Conservation (phyloP, 441 rosid species). For the Heliophila coronopifolia region DNA sequence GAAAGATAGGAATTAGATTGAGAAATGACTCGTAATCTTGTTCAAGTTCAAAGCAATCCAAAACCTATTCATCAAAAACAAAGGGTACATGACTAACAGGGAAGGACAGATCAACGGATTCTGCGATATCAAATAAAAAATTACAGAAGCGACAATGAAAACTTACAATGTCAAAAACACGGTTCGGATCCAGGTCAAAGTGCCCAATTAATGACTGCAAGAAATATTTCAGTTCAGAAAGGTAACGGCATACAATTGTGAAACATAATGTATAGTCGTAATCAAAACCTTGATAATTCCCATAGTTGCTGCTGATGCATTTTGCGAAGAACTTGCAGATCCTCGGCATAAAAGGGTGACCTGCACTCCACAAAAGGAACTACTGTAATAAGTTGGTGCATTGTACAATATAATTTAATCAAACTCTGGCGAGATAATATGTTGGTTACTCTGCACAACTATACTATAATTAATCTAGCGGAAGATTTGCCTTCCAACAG, state of each 20-base stretch:
- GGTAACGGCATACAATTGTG: slow-evolving; percentile 17
- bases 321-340: slow-evolving; percentile 58
- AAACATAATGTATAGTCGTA: slow-evolving; percentile 7
- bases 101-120: neutral
- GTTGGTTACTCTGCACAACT: slow-evolving; percentile 8
- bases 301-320: slow-evolving; percentile 71
- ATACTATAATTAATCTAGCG: slow-evolving; percentile 9
- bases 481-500: slow-evolving; percentile 19
- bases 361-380: slow-evolving; percentile 36
- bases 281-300: slow-evolving; percentile 88
- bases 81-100: slow-evolving; percentile 14
- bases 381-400: slow-evolving; percentile 19
- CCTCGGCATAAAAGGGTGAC: slow-evolving; percentile 89
- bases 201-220: slow-evolving; percentile 98
- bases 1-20: slow-evolving; percentile 90
- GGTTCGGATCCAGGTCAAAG: slow-evolving; percentile 98
- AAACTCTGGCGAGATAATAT: slow-evolving; percentile 11
- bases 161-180: slow-evolving; percentile 99
- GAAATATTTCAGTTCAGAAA: slow-evolving; percentile 29
- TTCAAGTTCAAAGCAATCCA: slow-evolving; percentile 96
- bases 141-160: slow-evolving; percentile 7
- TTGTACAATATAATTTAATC: slow-evolving; percentile 4
- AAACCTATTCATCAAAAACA: slow-evolving; percentile 50
- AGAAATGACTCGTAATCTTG: slow-evolving; percentile 65
- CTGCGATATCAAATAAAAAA: slow-evolving; percentile 11